A percentile compares a stretch with the other conserved stretches of the same genome.
These are phyloP conservation scores for Aspergillus heteromorphus DNA, from an alignment of 495 filamentous ascomycete genomes.

Conservation along the genomic window DNA sequence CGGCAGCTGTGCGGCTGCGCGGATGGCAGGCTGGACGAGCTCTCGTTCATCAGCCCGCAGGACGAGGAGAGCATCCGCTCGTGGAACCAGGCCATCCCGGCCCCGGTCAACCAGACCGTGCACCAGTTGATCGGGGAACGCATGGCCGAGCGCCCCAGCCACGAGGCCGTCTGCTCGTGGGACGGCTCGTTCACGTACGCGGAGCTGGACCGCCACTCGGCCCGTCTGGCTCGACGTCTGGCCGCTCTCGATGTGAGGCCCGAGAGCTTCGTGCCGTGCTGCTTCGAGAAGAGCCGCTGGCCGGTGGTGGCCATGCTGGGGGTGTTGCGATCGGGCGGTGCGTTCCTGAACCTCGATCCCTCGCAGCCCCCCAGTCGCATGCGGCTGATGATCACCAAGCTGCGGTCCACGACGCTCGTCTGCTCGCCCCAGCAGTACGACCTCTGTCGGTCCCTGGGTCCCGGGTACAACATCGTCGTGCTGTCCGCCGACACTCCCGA, in stretches of 20 bases:
- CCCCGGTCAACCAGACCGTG: conserved; percentile 1
- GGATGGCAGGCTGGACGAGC: background rate
- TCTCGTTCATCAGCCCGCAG: conserved; percentile 1
- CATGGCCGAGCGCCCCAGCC: conserved; percentile 5
- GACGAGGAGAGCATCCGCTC: conserved; percentile 4
- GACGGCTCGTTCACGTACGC: conserved; percentile 32
- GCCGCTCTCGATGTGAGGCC: background rate
- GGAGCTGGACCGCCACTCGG: conserved; percentile 21
- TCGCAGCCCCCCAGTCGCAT: conserved; percentile 41
- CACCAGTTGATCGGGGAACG: conserved; percentile 16
- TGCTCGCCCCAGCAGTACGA: conserved; percentile 28
- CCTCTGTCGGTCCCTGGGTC: background rate
- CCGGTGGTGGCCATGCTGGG: conserved; percentile 33
- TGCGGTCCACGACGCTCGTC: conserved; percentile 37
- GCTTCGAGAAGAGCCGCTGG: conserved; percentile 41
- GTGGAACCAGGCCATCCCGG: conserved; percentile 8
- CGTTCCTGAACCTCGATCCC: conserved; percentile 44
- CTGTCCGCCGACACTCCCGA: background rate
- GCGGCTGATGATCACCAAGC: conserved; percentile 41
- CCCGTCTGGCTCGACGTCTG: conserved; percentile 19
- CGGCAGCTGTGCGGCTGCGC: conserved; percentile 1
- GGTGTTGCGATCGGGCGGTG: conserved; percentile 40
- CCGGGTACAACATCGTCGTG: conserved; percentile 2
- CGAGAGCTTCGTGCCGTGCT: conserved; percentile 36
- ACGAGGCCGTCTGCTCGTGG: conserved; percentile 28